Conservation (phyloP, 1,139 yeast species). For the Yamadazyma songkhlaensis region DNA sequence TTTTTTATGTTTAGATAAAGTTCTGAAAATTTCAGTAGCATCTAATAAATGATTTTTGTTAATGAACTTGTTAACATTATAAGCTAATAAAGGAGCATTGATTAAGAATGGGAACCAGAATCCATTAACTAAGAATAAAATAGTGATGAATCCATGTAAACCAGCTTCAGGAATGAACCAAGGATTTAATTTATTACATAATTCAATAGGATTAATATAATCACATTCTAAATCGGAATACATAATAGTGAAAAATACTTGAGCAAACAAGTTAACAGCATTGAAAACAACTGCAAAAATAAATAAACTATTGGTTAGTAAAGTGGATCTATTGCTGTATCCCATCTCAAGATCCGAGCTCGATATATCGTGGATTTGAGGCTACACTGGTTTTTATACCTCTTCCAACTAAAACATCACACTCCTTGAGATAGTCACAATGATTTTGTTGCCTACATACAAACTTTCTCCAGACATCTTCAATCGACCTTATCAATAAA, state of each 20-base stretch:
- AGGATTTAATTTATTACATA: conserved; percentile 88
- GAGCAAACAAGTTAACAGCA: conserved; percentile 83
- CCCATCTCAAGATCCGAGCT: background rate
- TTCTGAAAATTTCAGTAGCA: conserved; percentile 97
- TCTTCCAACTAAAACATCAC: no score
- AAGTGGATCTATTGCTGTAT: background rate
- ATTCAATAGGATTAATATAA: conserved; percentile 94
- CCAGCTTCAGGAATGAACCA: conserved; percentile 91
- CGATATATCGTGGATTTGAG: no score
- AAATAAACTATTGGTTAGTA: conserved; percentile 49
- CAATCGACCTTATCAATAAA: conserved; percentile 1
- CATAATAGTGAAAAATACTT: conserved; percentile 90
- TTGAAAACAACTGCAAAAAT: conserved; percentile 82
- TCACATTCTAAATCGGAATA: conserved; percentile 93
- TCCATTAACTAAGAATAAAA: conserved; percentile 78
- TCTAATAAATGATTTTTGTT: conserved; percentile 85
- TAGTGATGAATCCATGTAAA: conserved; percentile 71
- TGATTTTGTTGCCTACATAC: no score
- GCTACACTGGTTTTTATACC: no score
- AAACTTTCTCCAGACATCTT: conserved; percentile 31
- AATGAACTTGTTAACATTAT: conserved; percentile 69
- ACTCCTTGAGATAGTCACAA: no score
- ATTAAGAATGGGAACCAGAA: conserved; percentile 89
- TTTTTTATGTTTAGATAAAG: conserved; percentile 87
- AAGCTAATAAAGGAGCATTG: conserved; percentile 84